These are phyloP conservation scores for Penicillium robsamsonii DNA, from an alignment of 495 filamentous ascomycete species.

Conservation along the genomic window DNA sequence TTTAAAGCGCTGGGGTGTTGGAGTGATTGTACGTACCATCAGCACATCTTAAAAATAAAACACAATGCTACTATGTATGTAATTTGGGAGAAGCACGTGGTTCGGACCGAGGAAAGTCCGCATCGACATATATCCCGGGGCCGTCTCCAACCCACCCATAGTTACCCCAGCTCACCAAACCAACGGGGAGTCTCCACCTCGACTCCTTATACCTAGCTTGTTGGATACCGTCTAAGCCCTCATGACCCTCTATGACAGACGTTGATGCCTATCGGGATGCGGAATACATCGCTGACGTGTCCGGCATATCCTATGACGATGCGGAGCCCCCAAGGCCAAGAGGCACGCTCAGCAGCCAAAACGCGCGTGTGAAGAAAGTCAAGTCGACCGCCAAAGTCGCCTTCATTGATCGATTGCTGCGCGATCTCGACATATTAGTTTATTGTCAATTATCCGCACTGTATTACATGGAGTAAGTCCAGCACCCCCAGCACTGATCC, in stretches of 20 bases:
- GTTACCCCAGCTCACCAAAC: conserved; percentile 7
- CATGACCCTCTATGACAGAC: conserved; percentile 54
- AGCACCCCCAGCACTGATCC: background rate
- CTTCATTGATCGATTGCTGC: conserved; percentile 67
- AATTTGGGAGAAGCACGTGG: conserved; percentile 16
- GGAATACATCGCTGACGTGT: conserved; percentile 52
- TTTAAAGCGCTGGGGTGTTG: background rate
- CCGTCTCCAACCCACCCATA: conserved; percentile 14
- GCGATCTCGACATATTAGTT: conserved; percentile 74
- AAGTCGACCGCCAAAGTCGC: conserved; percentile 46
- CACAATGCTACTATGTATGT: background rate
- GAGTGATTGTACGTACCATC: background rate
- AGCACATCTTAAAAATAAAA: background rate
- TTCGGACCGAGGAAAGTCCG: conserved; percentile 30
- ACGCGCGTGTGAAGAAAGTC: conserved; percentile 38
- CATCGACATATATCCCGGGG: conserved; percentile 13
- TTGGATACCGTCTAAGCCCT: conserved; percentile 33
- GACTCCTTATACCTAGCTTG: conserved; percentile 11
- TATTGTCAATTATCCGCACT: conserved; percentile 76
- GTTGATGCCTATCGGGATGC: conserved; percentile 51
- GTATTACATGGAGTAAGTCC: conserved; percentile 86
- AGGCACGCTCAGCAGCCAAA: conserved; percentile 23
- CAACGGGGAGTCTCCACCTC: conserved; percentile 14
- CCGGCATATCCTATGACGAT: conserved; percentile 41
- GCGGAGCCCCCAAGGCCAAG: conserved; percentile 19